Base-by-base conservation (phyloP, 805 yeast genomes). In the Starmera dryadoides region DNA sequence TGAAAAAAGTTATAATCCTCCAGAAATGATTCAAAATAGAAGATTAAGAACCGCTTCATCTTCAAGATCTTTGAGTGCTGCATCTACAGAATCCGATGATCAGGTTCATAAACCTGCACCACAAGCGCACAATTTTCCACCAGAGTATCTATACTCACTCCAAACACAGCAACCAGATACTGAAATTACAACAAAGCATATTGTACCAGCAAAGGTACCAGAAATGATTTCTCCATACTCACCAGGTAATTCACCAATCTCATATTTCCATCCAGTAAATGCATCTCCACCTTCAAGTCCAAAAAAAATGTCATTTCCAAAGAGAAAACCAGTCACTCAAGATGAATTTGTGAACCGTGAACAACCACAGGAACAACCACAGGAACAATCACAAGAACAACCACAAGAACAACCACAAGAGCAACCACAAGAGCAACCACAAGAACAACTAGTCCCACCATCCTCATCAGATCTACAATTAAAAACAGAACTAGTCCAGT, bases 21-120 rank as follows among this genome's bases (percentile, higher is more conserved):
- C 86, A 0, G 85, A 79, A 51, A 80, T 80, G 86, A 80, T 80
- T n/a, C 65, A 73, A 33, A 75, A 66, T 21, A 62, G 85, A 52
- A 64, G 83, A 49, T 40, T 46, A 33, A 59, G 66, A 12, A 42
- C 46, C 14, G 42, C 58, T 55, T 42, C 60, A 42, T 37, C 19
- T 16, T 16, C 21, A 4, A 17, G 15, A 15, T 25, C 30, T 14
- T 33, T 23, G 6, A 20, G 10, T 34, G 33, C 26, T 25, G 15
- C 15, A 2, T 36, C 45, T 29, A 26, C 45, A 5, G 40, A 30
- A 5, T 44, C 43, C 6, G 17, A 14, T 3, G 15, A 25, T 2
- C 28, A 30, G 2, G 16, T 17, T 2, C 41, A 38, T 4, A 50
- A 44, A 23, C 31, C 38, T 14, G 59, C 59, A 3, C 59, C 59